Percentiles rank a stretch among this genome's conserved stretches.
These are phyloP conservation scores for Pseudofabraea citricarpa DNA, from an alignment of 2,329 filamentous ascomycete genomes.

Conservation along the genomic window DNA sequence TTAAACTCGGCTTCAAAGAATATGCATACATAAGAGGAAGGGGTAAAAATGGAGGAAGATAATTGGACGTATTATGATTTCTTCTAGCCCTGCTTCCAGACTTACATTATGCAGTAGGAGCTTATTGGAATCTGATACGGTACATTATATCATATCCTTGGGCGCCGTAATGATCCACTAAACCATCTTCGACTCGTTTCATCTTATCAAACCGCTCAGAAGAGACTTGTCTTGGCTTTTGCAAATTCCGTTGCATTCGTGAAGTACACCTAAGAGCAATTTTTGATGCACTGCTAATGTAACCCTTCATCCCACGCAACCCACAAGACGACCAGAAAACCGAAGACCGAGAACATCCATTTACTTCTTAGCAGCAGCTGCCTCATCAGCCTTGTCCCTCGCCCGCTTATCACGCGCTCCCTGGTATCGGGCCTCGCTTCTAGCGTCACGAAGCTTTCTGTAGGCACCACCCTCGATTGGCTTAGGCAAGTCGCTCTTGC, in stretches of 20 bases:
- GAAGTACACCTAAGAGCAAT: conserved; percentile 2
- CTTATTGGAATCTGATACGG: no score
- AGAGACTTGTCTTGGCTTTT: no score
- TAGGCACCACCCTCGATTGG: conserved; percentile 78
- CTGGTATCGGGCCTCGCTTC: conserved; percentile 74
- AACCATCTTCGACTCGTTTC: no score
- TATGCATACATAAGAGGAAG: no score
- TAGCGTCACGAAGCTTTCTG: conserved; percentile 76
- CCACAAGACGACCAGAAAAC: conserved; percentile 3
- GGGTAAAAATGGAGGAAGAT: no score
- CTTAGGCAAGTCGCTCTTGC: conserved; percentile 75
- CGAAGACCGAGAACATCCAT: conserved; percentile 9
- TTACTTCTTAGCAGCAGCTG: conserved; percentile 79
- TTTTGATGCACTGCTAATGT: conserved; percentile 1
- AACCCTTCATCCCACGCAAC: conserved; percentile 2
- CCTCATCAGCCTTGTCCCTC: conserved; percentile 81
- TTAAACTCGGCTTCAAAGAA: no score
- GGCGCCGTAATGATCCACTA: no score
- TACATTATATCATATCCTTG: no score
- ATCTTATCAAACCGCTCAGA: no score
- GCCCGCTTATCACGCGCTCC: conserved; percentile 91
- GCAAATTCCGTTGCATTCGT: conserved; percentile 3
- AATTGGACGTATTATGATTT: no score
- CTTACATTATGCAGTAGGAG: no score
- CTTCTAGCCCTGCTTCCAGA: no score